These are phyloP conservation scores for Cercospora nicotianae DNA, from an alignment of 2,329 filamentous ascomycete species.

Conservation along the genomic window DNA sequence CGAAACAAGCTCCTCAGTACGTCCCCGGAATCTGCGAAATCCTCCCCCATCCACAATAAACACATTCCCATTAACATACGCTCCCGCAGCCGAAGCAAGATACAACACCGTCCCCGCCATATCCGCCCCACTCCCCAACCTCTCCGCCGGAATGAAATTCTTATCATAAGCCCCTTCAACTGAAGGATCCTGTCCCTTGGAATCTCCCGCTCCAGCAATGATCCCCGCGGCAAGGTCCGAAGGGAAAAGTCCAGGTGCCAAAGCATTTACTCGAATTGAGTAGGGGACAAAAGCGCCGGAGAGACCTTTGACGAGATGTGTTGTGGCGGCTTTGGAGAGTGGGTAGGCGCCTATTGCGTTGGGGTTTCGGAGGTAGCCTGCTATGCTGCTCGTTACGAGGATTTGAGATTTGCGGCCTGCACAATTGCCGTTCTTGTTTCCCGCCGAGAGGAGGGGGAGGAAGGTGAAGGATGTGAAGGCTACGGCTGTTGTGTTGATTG, in stretches of 20 bases:
- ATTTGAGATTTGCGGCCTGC: constrained; percentile 44
- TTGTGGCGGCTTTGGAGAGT: constrained; percentile 50
- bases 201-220: constrained; percentile 34
- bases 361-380: constrained; percentile 45
- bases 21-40: constrained; percentile 24
- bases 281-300: constrained; percentile 44
- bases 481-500: constrained; percentile 40
- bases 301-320: constrained; percentile 52
- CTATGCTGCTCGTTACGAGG: constrained; percentile 50
- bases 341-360: constrained; percentile 45
- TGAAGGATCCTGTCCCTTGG: constrained; percentile 32
- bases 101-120: constrained; percentile 66
- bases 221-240: constrained; percentile 60
- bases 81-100: constrained; percentile 63
- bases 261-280: constrained; percentile 52
- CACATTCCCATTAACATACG: constrained; percentile 60
- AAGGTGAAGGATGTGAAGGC: constrained; percentile 46
- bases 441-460: constrained; percentile 43
- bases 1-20: no score
- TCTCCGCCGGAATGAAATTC: constrained; percentile 55
- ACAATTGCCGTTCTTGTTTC: constrained; percentile 42
- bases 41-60: constrained; percentile 33
- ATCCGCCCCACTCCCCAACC: constrained; percentile 62
- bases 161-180: constrained; percentile 43
- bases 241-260: constrained; percentile 60